A percentile compares a stretch with the other conserved stretches of the same genome.
These are phyloP conservation scores for Penicillium sp. DNA, from an alignment of 2,329 filamentous ascomycete species.

Conservation along the genomic window DNA sequence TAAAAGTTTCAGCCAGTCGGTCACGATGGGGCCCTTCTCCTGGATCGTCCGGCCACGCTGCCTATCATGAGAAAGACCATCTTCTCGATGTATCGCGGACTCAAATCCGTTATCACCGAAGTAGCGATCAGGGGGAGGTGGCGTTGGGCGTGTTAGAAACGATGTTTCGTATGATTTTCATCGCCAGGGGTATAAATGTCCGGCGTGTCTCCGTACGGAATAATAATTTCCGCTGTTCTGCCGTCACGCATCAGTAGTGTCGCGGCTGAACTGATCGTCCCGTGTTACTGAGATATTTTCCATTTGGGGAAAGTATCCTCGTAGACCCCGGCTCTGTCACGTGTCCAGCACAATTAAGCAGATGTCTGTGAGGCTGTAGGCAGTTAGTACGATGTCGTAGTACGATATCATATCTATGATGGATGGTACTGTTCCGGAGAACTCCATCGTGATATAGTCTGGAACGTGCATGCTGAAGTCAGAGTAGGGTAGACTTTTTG, in stretches of 20 bases:
- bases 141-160: neutral
- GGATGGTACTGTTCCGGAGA: neutral
- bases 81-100: neutral
- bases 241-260: neutral
- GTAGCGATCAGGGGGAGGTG: neutral
- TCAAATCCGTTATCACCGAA: neutral
- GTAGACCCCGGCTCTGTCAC: neutral
- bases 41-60: neutral
- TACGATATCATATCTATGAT: neutral
- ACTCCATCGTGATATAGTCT: neutral
- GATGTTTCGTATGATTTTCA: neutral
- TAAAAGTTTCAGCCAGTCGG: neutral
- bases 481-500: neutral
- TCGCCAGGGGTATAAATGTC: neutral
- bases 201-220: neutral
- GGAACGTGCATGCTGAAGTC: neutral
- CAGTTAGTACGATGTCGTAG: neutral
- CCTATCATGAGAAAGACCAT: neutral
- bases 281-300: slow-evolving; percentile 4
- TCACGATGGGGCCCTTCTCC: neutral
- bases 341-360: neutral
- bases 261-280: slow-evolving; percentile 2
- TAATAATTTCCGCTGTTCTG: neutral
- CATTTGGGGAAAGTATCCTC: neutral
- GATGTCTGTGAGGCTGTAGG: neutral